Evolutionary conservation across 129 eudicot genomes (phyloP), one percentile per base, ranked within the genome.

Genomic region (Chrysanthemum seticuspe): DNA sequence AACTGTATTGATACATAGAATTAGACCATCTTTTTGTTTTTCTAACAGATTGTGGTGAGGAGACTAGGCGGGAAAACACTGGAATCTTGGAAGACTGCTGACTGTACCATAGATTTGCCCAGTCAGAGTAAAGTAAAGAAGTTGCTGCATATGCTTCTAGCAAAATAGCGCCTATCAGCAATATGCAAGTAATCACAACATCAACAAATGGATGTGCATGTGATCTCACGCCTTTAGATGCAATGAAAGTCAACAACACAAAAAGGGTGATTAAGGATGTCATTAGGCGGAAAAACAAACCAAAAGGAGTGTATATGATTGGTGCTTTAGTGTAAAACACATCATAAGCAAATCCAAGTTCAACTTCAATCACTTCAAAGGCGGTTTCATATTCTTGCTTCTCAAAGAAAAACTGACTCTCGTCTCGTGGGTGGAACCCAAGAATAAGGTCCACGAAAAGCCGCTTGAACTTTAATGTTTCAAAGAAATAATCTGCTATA

Each of bases 381-480:
- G 79, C 85, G 1, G 61, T 61, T 4, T 73, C 65, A 54, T 34
- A 67, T 10, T 72, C 67, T 10, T 45, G 48, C 18, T 53, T 23
- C 31, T 51, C 79, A 27, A 83, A 79, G 52, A 71, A 76, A 6
- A 68, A 15, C 36, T 31, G 81, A 15, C 87, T 83, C 29, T 51
- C 64, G 11, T 79, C 80, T 29, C 64, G 79, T 11, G 82, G 84
- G 14, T 86, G 77, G 65, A 86, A 86, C 12, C 85, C 82, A 10
- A 86, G 79, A 15, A 86, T 80, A 1, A 74, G 76, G 64, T 86
- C 91, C 5, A 82, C 91, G 50, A 83, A 77, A 7, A 86, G 79
- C 73, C 79, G 71, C 31, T 71, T 83, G 76, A 76, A 83, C 47
- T 73, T 86, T 5, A 64, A 40, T 2, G 51, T 73, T 49, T 73